phyloP scores from a whole-genome alignment of 2,329 filamentous ascomycete genomes.

The Harringtonia lauricola region DNA sequence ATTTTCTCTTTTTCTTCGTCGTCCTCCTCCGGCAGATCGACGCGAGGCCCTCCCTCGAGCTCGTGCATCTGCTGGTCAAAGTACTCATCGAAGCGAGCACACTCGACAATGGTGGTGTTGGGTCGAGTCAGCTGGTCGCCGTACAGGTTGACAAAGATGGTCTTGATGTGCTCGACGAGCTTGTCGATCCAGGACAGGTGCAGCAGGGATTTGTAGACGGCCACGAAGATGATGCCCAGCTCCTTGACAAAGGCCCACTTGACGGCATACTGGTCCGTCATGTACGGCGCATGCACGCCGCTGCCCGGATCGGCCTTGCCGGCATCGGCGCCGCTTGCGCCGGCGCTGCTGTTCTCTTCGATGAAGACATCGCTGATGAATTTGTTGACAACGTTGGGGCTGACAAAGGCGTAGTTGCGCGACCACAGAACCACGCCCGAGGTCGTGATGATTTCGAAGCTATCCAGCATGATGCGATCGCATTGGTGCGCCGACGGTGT shows the following conservation, averaged over 20 bases:
- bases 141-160: constrained; percentile 84
- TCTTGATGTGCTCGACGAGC: constrained; percentile 87
- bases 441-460: constrained; percentile 92
- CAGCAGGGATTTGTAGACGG: constrained; percentile 90
- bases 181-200: constrained; percentile 97
- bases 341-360: constrained; percentile 68
- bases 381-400: constrained; percentile 76
- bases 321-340: constrained; percentile 30
- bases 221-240: constrained; percentile 89
- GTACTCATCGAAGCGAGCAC: constrained; percentile 74
- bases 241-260: constrained; percentile 94
- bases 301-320: neutral
- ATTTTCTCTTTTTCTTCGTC: too few species aligned
- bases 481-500: neutral
- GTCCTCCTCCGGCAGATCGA: too few species aligned
- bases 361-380: constrained; percentile 97
- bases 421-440: constrained; percentile 97
- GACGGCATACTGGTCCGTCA: constrained; percentile 84
- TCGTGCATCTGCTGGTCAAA: constrained; percentile 89
- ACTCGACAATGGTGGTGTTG: constrained; percentile 68
- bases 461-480: constrained; percentile 64
- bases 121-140: constrained; percentile 75
- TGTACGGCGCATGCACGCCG: constrained; percentile 50
- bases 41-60: constrained; percentile 58
- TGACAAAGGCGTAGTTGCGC: constrained; percentile 69